These are phyloP conservation scores for Babesia ovata DNA, from an alignment of 169 alveolate species.

Conservation along the genomic window DNA sequence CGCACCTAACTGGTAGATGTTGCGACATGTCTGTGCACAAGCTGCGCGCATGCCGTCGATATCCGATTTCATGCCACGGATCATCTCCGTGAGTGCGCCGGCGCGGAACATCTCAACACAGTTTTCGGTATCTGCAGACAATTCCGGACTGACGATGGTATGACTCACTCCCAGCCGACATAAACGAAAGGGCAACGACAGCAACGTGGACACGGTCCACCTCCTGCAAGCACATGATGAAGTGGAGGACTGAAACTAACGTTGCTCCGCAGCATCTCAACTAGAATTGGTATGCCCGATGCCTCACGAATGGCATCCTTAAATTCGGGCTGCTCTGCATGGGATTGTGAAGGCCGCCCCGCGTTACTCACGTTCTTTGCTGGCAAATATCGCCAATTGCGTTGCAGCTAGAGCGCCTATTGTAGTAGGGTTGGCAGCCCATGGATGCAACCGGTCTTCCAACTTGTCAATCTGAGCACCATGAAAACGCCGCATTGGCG, in stretches of 20 bases:
- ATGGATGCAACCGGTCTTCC: conserved; percentile 90
- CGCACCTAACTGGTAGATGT: conserved; percentile 84
- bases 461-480: conserved; percentile 79
- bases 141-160: not conserved
- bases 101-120: conserved; percentile 85
- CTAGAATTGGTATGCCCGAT: conserved; percentile 63
- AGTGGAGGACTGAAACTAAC: conserved; percentile 15
- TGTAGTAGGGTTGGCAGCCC: conserved; percentile 95
- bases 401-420: conserved; percentile 94
- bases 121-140: conserved; percentile 74
- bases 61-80: conserved; percentile 84
- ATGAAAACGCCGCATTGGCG: not conserved
- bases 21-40: conserved; percentile 89
- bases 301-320: conserved; percentile 64
- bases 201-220: conserved; percentile 89
- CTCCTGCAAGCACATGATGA: conserved; percentile 61
- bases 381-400: conserved; percentile 91
- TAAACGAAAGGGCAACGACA: conserved; percentile 88
- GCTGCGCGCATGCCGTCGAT: conserved; percentile 90
- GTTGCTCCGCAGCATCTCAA: conserved; percentile 52
- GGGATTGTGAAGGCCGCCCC: not conserved
- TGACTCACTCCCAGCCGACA: conserved; percentile 84
- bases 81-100: conserved; percentile 85
- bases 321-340: conserved; percentile 55
- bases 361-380: conserved; percentile 66